Base-by-base conservation (phyloP, 768 basidiomycete species). In the Naematelia encephala region DNA sequence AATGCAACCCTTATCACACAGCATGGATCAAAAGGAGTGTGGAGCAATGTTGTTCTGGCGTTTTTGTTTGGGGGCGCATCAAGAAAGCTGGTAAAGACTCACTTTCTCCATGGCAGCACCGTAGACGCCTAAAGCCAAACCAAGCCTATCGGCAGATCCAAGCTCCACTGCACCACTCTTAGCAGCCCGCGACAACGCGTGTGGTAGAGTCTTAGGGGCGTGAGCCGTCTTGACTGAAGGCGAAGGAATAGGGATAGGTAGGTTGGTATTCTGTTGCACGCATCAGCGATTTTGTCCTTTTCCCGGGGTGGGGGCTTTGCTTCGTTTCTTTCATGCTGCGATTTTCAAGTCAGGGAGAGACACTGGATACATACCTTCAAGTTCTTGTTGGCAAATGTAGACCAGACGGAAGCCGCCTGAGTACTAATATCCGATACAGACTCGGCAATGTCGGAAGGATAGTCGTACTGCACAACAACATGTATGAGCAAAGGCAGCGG, bases 201-300 rank as follows among this genome's bases (percentile, higher is more conserved):
- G 96, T 0, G 96, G 90, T 53, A 98, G 87, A 0, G 96, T 98
- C 85, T 98, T 98, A 81, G 92, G 91, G 69, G 87, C 87, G 25
- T 80, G 73, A 1, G 80, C 78, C 22, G 84, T 82, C 1, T 84
- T 80, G 0, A 85, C 78, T 45, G 84, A 70, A 19, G 86, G 70
- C 10, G 57, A 84, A 2, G 83, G 78, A 16, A 74, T 69, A 16
- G 90, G 89, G 1, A 84, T 81, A 46, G 91, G 90, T 42, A 93
- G 82, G 74, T 87, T 88, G 34, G 91, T 92, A 52, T 89, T 90
- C 79, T 71, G 53, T n/a, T 8, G 34, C 5, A 13, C 10, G 50
- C 28, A 23, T 23, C 21, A 54, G 34, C 5, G 2, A 25, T n/a
- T n/a, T n/a, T n/a, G n/a, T n/a, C n/a, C n/a, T n/a, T n/a, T n/a